Percentiles rank a stretch among this genome's conserved stretches.
Evolutionary conservation across 306 rosid species (phyloP).

Genomic region (Medicago lupulina): DNA sequence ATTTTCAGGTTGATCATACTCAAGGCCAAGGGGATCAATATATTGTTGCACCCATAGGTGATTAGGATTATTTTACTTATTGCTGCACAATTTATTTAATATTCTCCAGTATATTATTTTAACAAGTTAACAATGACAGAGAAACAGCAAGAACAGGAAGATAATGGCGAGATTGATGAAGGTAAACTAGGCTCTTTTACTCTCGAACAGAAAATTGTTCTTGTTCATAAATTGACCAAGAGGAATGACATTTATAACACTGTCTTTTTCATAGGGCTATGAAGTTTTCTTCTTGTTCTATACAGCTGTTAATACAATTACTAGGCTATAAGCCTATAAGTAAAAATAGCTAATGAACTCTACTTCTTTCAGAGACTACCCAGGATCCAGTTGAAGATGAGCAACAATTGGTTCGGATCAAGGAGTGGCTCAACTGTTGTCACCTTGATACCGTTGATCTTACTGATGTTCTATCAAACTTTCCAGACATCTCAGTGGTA

Average conservation of each 20-base stretch:
- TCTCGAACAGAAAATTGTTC: slow-evolving; percentile 17
- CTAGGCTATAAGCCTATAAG: background rate
- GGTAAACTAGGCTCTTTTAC: slow-evolving; percentile 55
- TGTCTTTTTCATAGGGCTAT: background rate
- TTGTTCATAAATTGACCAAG: slow-evolving; percentile 6
- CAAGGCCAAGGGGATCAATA: slow-evolving; percentile 72
- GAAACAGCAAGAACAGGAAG: slow-evolving; percentile 62
- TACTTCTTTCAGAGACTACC: slow-evolving; percentile 65
- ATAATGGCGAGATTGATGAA: slow-evolving; percentile 61
- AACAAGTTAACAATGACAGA: slow-evolving; percentile 53
- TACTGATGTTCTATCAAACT: slow-evolving; percentile 77
- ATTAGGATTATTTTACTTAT: slow-evolving; percentile 17
- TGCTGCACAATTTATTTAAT: slow-evolving; percentile 10
- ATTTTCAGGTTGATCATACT: slow-evolving; percentile 66
- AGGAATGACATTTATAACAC: slow-evolving; percentile 6
- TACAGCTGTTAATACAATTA: slow-evolving; percentile 11
- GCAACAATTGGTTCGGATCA: slow-evolving; percentile 70
- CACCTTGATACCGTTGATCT: slow-evolving; percentile 72
- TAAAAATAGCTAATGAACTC: slow-evolving; percentile 22
- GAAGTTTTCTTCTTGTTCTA: background rate
- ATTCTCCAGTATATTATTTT: slow-evolving; percentile 26
- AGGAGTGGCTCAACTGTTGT: slow-evolving; percentile 73
- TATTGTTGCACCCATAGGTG: slow-evolving; percentile 79
- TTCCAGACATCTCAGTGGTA: slow-evolving; percentile 93
- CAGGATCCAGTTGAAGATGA: slow-evolving; percentile 86